Evolutionary conservation across 331 rosid genomes (phyloP).

Genomic region (Malus hybrid): DNA sequence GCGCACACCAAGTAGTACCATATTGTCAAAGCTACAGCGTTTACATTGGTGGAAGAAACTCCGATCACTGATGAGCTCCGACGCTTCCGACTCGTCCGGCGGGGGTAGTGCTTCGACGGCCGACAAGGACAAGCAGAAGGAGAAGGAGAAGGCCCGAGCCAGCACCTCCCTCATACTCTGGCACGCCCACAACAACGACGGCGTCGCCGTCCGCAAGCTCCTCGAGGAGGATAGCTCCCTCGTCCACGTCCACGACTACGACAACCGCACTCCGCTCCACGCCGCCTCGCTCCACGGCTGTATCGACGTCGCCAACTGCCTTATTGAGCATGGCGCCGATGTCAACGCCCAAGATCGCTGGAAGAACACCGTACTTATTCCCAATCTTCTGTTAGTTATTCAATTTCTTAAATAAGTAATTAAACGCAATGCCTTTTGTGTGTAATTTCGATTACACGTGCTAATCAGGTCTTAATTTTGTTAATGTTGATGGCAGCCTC

Average conservation of each 20-base stretch:
- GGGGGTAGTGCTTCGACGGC: not conserved
- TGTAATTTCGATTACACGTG: not conserved
- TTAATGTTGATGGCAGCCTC: conserved; percentile 47
- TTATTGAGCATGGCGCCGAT: conserved; percentile 80
- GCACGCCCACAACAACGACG: conserved; percentile 98
- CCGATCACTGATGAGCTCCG: conserved; percentile 54
- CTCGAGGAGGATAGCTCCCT: conserved; percentile 83
- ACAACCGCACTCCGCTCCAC: conserved; percentile 93
- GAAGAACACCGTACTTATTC: conserved; percentile 70
- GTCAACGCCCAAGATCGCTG: conserved; percentile 99
- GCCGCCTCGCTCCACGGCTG: conserved; percentile 93
- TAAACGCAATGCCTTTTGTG: not conserved
- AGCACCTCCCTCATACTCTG: conserved; percentile 86
- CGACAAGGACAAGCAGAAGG: conserved; percentile 32
- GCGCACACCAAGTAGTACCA: too few species aligned
- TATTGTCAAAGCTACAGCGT: too few species aligned
- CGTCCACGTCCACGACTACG: conserved; percentile 83
- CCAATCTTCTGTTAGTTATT: not conserved
- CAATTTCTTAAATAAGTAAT: not conserved
- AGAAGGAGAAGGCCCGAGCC: conserved; percentile 83
- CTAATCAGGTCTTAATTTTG: not conserved
- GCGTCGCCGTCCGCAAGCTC: conserved; percentile 77
- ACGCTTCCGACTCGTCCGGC: conserved; percentile 18
- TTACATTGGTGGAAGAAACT: not conserved
- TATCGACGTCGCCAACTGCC: conserved; percentile 80